These are phyloP conservation scores for Edhazardia aedis DNA, from an alignment of 371 early-diverging fungal genomes.

Conservation along the genomic window DNA sequence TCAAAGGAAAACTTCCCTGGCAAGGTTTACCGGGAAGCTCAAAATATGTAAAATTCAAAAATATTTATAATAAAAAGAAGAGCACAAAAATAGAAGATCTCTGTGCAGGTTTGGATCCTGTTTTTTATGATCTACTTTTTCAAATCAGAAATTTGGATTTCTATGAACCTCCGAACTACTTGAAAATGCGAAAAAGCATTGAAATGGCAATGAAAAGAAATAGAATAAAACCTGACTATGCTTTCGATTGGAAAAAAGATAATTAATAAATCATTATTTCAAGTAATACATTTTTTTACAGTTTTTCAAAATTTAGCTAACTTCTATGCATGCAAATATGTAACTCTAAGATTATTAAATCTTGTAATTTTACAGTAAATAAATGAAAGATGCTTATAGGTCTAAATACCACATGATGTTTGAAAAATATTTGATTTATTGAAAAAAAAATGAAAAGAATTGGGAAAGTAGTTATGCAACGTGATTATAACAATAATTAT, in stretches of 20 bases:
- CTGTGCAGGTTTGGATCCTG: constrained; percentile 47
- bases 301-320: too few species aligned
- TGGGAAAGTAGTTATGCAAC: too few species aligned
- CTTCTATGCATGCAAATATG: too few species aligned
- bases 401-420: too few species aligned
- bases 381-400: too few species aligned
- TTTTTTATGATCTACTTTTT: background rate
- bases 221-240: background rate
- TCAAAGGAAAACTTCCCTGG: constrained; percentile 93
- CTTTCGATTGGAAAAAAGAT: background rate
- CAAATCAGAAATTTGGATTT: background rate
- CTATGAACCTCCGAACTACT: background rate
- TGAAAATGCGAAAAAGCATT: background rate
- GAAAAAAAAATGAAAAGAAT: too few species aligned
- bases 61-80: constrained; percentile 96
- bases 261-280: too few species aligned
- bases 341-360: too few species aligned
- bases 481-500: too few species aligned
- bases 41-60: constrained; percentile 92
- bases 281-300: too few species aligned
- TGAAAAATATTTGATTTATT: too few species aligned
- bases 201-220: background rate
- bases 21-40: constrained; percentile 88
- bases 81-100: constrained; percentile 73
- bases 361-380: too few species aligned